phyloP scores from a whole-genome alignment of 805 yeast species.

The Lipomyces spencermartinsiae region DNA sequence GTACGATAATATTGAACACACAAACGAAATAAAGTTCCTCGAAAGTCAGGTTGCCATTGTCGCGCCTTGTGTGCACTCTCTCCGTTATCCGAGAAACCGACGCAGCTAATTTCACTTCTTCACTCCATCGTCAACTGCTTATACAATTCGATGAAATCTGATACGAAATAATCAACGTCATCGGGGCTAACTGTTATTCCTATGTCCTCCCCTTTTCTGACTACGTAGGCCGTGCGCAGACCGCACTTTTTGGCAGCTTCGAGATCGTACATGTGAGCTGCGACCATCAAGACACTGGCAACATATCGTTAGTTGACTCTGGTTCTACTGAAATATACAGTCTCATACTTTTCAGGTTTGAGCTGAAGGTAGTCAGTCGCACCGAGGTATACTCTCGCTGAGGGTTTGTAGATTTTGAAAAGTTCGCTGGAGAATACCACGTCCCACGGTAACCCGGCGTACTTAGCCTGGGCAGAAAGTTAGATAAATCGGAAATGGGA shows the following conservation, averaged over 20 bases:
- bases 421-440: conserved; percentile 33
- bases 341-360: conserved; percentile 32
- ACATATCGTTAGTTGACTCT: neutral
- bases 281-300: conserved; percentile 31
- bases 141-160: conserved; percentile 24
- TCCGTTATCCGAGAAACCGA: neutral
- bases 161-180: conserved; percentile 25
- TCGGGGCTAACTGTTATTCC: conserved; percentile 21
- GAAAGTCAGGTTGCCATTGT: neutral
- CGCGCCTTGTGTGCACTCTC: neutral
- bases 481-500: neutral
- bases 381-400: conserved; percentile 32
- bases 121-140: conserved; percentile 14
- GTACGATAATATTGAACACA: conserved; percentile 3
- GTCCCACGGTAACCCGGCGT: conserved; percentile 37
- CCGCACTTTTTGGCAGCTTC: conserved; percentile 30
- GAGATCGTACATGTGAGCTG: conserved; percentile 36
- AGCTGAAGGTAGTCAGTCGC: conserved; percentile 30
- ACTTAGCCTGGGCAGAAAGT: conserved; percentile 29
- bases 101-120: neutral
- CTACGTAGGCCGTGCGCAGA: conserved; percentile 29
- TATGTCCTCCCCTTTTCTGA: conserved; percentile 29
- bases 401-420: conserved; percentile 35
- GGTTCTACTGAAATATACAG: neutral
- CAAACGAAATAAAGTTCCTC: neutral